phyloP scores from a whole-genome alignment of 257 asterid species.

The Solanum piurae region DNA sequence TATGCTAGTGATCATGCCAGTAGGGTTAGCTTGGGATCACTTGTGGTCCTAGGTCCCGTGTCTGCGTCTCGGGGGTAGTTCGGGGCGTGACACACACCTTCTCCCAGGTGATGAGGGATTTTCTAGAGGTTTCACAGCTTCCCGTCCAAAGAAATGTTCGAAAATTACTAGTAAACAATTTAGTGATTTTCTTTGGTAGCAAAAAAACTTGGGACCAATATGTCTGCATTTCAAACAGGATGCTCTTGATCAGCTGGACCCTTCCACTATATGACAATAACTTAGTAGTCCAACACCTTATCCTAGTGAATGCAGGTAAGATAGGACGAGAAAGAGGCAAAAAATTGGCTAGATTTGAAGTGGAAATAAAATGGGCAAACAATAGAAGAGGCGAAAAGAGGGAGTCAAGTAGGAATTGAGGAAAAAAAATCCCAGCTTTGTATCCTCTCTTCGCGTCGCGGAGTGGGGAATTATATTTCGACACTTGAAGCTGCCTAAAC shows the following conservation, averaged over 20 bases:
- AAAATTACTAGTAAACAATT: not conserved
- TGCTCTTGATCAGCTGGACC: not conserved
- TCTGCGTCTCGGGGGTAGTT: too few relatives aligned
- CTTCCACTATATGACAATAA: too few relatives aligned
- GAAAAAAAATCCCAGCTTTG: not conserved
- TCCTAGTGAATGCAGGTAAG: not conserved
- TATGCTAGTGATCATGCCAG: too few relatives aligned
- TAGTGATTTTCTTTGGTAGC: not conserved
- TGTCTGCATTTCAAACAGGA: not conserved
- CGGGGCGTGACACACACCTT: too few relatives aligned
- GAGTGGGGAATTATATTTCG: not conserved
- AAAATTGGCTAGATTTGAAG: not conserved
- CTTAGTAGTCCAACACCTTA: too few relatives aligned
- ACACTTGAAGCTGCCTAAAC: not conserved
- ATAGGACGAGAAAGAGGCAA: not conserved
- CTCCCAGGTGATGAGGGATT: too few relatives aligned
- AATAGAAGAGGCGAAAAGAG: not conserved
- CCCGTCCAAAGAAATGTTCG: not conserved
- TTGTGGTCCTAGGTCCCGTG: too few relatives aligned
- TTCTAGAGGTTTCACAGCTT: not conserved
- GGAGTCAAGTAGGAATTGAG: not conserved
- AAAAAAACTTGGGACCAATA: not conserved
- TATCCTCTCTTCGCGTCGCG: not conserved
- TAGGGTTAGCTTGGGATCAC: too few relatives aligned
- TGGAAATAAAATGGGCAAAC: not conserved